Conservation (phyloP, 1,284 basidiomycete genomes). For the Ganoderma lingzhi region DNA sequence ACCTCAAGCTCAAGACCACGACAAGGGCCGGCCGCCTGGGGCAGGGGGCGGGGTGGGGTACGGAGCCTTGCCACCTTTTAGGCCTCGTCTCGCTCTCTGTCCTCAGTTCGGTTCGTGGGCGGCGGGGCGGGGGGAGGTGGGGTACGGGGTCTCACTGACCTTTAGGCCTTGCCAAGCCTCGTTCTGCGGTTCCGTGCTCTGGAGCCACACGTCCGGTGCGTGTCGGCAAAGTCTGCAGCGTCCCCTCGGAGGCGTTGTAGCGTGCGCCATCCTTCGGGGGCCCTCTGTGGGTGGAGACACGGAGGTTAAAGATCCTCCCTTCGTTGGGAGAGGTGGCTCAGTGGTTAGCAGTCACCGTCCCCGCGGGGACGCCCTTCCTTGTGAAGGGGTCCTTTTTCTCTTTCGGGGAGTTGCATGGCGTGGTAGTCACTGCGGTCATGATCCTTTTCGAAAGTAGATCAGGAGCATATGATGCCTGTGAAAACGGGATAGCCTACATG, state of each 20-base stretch:
- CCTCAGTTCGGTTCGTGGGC: background rate
- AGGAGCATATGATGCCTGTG: background rate
- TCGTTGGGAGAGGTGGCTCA: constrained; percentile 1
- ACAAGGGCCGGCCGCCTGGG: constrained; percentile 6
- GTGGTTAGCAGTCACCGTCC: background rate
- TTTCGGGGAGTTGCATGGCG: constrained; percentile 4
- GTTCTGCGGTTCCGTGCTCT: constrained; percentile 3
- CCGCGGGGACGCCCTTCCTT: background rate
- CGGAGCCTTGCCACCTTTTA: constrained; percentile 8
- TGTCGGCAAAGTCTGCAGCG: constrained; percentile 6
- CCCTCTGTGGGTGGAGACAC: constrained; percentile 7
- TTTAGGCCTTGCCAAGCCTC: background rate
- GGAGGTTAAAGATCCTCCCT: constrained; percentile 10
- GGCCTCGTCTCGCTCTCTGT: background rate
- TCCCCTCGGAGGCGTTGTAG: background rate
- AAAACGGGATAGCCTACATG: background rate
- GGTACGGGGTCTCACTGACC: background rate
- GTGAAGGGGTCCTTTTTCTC: constrained; percentile 4
- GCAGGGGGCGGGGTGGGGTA: constrained; percentile 1
- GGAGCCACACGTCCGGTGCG: constrained; percentile 8
- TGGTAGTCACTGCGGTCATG: background rate
- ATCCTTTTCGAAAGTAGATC: constrained; percentile 7
- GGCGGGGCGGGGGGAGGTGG: background rate
- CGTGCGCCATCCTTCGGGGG: constrained; percentile 4
- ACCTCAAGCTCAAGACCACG: background rate